phyloP scores from a whole-genome alignment of 306 rosid species.

The Adenanthera pavonina region DNA sequence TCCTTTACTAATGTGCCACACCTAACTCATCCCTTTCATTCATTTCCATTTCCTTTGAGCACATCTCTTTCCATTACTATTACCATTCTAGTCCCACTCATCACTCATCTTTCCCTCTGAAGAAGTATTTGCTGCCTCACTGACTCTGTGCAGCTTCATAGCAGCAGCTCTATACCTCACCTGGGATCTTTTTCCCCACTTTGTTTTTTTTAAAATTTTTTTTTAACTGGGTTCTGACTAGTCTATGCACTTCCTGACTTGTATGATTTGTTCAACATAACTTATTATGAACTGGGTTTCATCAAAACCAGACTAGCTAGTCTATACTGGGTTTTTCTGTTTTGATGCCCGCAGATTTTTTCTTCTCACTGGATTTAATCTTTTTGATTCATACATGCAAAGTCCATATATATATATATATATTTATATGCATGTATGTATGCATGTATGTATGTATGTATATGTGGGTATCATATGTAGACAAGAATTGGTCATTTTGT shows the following conservation, averaged over 20 bases:
- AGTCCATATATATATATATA: not conserved
- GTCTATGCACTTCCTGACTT: slow-evolving; percentile 4
- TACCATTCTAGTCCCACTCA: slow-evolving; percentile 28
- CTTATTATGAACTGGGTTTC: not conserved
- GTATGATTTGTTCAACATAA: not conserved
- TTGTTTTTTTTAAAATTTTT: not conserved
- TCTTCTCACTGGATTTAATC: slow-evolving; percentile 23
- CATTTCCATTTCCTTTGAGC: slow-evolving; percentile 44
- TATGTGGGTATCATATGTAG: not conserved
- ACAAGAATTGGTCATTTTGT: not conserved
- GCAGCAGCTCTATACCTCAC: slow-evolving; percentile 51
- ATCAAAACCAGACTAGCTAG: slow-evolving; percentile 4
- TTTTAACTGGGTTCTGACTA: slow-evolving; percentile 37
- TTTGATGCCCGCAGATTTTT: slow-evolving; percentile 14
- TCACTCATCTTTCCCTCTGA: slow-evolving; percentile 33
- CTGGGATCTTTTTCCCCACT: slow-evolving; percentile 41
- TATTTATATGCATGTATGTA: not conserved
- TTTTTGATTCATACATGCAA: not conserved
- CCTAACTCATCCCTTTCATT: slow-evolving; percentile 56
- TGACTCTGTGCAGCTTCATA: slow-evolving; percentile 40
- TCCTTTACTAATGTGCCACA: slow-evolving; percentile 52
- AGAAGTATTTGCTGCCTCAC: slow-evolving; percentile 40
- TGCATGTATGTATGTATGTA: not conserved
- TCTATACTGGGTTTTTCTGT: slow-evolving; percentile 8
- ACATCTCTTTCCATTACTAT: slow-evolving; percentile 51